phyloP scores from a whole-genome alignment of 2,329 filamentous ascomycete genomes.

The Neoscytalidium dimidiatum region DNA sequence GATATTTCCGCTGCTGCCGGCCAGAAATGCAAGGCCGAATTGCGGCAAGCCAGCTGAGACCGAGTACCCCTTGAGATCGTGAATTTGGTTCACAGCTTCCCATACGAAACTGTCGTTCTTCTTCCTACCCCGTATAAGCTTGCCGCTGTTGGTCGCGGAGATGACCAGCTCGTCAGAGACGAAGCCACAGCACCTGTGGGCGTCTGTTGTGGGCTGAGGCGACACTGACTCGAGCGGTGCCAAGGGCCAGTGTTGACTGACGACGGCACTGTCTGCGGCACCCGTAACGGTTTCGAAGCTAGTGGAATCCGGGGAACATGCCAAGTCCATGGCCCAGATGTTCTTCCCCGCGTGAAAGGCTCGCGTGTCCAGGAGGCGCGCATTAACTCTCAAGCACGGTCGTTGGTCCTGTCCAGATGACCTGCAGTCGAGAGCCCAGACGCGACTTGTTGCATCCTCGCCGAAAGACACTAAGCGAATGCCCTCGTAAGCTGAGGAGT shows the following conservation, averaged over 20 bases:
- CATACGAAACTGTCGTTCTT: conserved; percentile 23
- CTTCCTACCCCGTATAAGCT: conserved; percentile 39
- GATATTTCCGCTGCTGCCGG: conserved; percentile 47
- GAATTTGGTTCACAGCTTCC: conserved; percentile 32
- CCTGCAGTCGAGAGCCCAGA: conserved; percentile 56
- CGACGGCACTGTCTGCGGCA: conserved; percentile 75
- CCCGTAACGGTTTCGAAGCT: conserved; percentile 56
- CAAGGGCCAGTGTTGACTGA: conserved; percentile 22
- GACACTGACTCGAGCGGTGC: conserved; percentile 2
- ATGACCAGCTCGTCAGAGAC: conserved; percentile 6
- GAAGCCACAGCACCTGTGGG: conserved; percentile 13
- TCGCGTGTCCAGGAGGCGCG: conserved; percentile 59
- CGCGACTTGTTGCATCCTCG: conserved; percentile 77
- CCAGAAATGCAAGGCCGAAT: conserved; percentile 46
- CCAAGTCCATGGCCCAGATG: conserved; percentile 72
- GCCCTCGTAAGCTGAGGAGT: neutral
- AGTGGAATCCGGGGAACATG: neutral
- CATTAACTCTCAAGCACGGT: conserved; percentile 26
- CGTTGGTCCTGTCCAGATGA: neutral
- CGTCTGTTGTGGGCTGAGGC: conserved; percentile 11
- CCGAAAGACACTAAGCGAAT: conserved; percentile 71
- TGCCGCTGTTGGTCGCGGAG: conserved; percentile 58
- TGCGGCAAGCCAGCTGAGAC: conserved; percentile 42
- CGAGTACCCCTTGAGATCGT: conserved; percentile 52
- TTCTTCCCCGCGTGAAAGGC: conserved; percentile 82